Conservation (phyloP, 805 yeast genomes). For the Priceomyces castillae region DNA sequence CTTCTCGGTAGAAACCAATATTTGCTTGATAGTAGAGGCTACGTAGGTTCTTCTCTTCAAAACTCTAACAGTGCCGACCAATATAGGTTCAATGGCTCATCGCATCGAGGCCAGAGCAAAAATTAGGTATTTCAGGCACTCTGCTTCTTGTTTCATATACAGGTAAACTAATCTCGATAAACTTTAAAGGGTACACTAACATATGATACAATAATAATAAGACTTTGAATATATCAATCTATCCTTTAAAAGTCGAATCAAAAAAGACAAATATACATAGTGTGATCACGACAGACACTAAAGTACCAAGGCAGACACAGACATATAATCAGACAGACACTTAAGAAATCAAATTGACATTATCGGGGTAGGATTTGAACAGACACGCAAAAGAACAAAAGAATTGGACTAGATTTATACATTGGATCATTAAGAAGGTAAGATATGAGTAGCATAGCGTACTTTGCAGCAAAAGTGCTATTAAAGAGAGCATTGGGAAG, state of each 20-base stretch:
- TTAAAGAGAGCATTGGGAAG: conserved; percentile 30
- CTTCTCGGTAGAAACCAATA: too few relatives aligned
- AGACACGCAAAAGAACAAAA: background rate
- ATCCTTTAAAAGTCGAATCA: too few relatives aligned
- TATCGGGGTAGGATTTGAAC: too few relatives aligned
- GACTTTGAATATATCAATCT: too few relatives aligned
- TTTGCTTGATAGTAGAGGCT: too few relatives aligned
- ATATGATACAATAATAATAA: background rate
- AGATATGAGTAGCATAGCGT: conserved; percentile 25
- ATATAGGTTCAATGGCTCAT: background rate
- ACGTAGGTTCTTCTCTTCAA: too few relatives aligned
- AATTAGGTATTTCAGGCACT: background rate
- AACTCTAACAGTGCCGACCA: too few relatives aligned
- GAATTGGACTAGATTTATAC: background rate
- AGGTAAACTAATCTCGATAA: background rate
- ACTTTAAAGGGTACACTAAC: background rate
- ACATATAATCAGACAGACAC: too few relatives aligned
- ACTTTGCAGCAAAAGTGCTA: conserved; percentile 25
- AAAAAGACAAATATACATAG: too few relatives aligned
- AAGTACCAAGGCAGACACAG: too few relatives aligned
- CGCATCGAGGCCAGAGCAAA: conserved; percentile 1
- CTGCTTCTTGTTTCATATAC: background rate
- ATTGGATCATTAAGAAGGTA: background rate
- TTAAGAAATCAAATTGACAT: too few relatives aligned
- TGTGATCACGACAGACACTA: too few relatives aligned